Percentiles rank a stretch among this genome's conserved stretches.
These are phyloP conservation scores for Rhodotorula toruloides DNA, from an alignment of 768 basidiomycete genomes.

Conservation along the genomic window DNA sequence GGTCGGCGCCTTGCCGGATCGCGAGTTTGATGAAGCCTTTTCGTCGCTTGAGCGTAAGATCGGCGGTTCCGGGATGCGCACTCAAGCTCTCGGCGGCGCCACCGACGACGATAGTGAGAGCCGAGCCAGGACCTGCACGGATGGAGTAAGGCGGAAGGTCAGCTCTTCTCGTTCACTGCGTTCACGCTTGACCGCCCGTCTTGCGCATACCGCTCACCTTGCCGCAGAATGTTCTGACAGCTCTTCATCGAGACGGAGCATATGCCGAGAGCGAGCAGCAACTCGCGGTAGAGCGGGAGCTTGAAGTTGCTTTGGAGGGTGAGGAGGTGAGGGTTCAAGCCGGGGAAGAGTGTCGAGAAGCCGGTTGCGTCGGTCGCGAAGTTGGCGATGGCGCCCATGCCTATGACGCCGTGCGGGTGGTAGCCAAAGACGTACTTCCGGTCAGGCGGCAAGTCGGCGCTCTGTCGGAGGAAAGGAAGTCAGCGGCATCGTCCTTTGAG, in stretches of 20 bases:
- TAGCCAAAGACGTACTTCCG: conserved; percentile 95
- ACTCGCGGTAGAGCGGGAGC: conserved; percentile 88
- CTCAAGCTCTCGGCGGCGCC: conserved; percentile 91
- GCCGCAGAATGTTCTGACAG: conserved; percentile 75
- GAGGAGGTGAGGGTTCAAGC: conserved; percentile 84
- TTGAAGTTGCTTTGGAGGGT: conserved; percentile 80
- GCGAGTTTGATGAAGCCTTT: conserved; percentile 90
- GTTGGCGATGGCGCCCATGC: conserved; percentile 87
- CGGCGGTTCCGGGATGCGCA: conserved; percentile 95
- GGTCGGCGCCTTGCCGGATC: conserved; percentile 83
- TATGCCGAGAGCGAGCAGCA: conserved; percentile 65
- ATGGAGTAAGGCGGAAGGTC: too few relatives aligned
- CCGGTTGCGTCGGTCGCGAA: conserved; percentile 94
- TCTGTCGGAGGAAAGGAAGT: conserved; percentile 52
- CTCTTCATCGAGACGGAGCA: conserved; percentile 86
- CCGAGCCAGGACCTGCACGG: conserved; percentile 51
- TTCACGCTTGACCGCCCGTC: too few relatives aligned
- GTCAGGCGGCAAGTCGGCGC: conserved; percentile 82
- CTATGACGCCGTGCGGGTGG: conserved; percentile 98
- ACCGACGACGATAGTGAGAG: conserved; percentile 92
- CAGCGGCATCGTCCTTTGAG: background rate
- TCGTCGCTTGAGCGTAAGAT: conserved; percentile 55
- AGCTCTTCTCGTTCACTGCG: too few relatives aligned
- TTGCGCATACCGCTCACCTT: conserved; percentile 52
- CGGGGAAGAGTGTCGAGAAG: conserved; percentile 83